Conservation (phyloP, 306 rosid genomes). For the Acacia crassicarpa region DNA sequence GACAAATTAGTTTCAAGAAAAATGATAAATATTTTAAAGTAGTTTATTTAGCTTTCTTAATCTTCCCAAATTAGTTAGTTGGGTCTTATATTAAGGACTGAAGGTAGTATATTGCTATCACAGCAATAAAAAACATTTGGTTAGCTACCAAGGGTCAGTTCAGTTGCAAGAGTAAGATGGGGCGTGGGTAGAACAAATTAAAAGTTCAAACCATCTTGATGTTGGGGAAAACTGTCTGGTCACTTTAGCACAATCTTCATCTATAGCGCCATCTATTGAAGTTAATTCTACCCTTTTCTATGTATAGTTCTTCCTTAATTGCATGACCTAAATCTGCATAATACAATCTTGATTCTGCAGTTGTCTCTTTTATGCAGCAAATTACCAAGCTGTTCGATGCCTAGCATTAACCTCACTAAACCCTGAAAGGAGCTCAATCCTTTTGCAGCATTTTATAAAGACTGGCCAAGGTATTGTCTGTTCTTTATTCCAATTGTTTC, state of each 20-base stretch:
- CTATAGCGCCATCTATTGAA: neutral
- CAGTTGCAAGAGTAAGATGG: neutral
- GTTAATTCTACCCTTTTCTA: neutral
- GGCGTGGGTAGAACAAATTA: neutral
- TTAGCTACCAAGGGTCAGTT: neutral
- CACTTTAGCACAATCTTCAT: neutral
- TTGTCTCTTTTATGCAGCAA: slow-evolving; percentile 55
- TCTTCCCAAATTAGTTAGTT: no score
- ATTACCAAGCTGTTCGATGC: slow-evolving; percentile 85
- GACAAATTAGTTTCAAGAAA: no score
- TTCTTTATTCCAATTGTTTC: slow-evolving; percentile 24
- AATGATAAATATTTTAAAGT: no score
- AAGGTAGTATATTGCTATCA: slow-evolving; percentile 1
- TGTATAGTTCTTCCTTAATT: neutral
- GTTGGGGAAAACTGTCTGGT: neutral
- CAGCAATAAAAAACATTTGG: neutral
- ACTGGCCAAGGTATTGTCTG: slow-evolving; percentile 67
- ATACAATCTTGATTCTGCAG: neutral
- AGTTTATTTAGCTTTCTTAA: no score
- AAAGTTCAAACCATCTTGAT: neutral
- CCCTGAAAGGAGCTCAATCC: slow-evolving; percentile 77
- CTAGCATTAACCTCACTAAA: slow-evolving; percentile 79
- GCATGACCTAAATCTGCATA: neutral
- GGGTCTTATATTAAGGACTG: no score
- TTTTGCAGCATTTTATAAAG: slow-evolving; percentile 67